A percentile compares a stretch with the other conserved stretches of the same genome.
phyloP scores from a whole-genome alignment of 169 alveolate species.

The Cryptosporidium felis region DNA sequence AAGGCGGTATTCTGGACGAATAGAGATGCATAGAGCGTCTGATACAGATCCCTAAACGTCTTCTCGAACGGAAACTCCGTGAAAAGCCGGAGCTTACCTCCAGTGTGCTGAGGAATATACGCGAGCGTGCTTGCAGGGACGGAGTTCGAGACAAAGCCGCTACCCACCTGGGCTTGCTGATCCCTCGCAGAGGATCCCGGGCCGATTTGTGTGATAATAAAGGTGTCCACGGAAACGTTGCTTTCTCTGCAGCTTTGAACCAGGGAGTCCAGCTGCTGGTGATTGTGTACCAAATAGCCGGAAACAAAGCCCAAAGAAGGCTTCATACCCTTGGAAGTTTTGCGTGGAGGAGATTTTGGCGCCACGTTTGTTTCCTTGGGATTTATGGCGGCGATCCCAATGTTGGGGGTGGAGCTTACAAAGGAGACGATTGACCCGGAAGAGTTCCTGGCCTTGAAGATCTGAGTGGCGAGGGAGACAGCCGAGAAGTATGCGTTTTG shows the following conservation, averaged over 20 bases:
- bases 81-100: constrained; percentile 38
- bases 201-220: constrained; percentile 16
- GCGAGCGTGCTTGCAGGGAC: constrained; percentile 56
- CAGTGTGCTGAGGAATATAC: constrained; percentile 63
- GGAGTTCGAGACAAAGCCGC: background rate
- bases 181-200: background rate
- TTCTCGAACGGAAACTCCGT: constrained; percentile 33
- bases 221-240: constrained; percentile 41
- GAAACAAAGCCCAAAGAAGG: constrained; percentile 57
- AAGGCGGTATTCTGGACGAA: constrained; percentile 55
- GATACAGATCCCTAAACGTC: constrained; percentile 41
- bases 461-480: constrained; percentile 49
- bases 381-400: constrained; percentile 57
- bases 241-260: constrained; percentile 27
- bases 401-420: constrained; percentile 26
- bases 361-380: constrained; percentile 41
- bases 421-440: constrained; percentile 43
- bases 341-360: constrained; percentile 66
- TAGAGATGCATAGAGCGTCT: constrained; percentile 6
- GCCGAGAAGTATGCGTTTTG: constrained; percentile 62
- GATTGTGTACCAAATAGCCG: constrained; percentile 57
- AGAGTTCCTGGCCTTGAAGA: constrained; percentile 9
- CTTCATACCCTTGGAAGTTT: constrained; percentile 56
- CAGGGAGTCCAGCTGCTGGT: constrained; percentile 33
- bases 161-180: background rate